A percentile compares a stretch with the other conserved stretches of the same genome.
phyloP scores from a whole-genome alignment of 495 filamentous ascomycete species.

The Sporormia fimetaria region DNA sequence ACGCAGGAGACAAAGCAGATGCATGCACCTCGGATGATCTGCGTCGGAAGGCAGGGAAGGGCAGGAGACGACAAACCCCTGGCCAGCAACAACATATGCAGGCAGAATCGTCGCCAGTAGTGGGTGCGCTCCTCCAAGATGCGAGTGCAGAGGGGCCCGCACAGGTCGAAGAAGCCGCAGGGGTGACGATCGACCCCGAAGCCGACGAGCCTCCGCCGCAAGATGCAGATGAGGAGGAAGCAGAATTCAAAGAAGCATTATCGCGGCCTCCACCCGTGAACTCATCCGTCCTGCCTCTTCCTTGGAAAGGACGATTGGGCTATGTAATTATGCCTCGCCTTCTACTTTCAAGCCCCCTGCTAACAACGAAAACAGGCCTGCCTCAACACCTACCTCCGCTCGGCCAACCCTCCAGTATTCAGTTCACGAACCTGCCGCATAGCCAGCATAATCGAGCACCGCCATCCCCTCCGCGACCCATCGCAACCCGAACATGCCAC shows the following conservation, averaged over 20 bases:
- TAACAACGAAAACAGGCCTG: conserved; percentile 74
- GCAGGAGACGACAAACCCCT: too few relatives aligned
- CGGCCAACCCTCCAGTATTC: conserved; percentile 76
- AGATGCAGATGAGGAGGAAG: conserved; percentile 32
- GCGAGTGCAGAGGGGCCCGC: too few relatives aligned
- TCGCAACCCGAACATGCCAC: conserved; percentile 63
- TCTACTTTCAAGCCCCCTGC: background rate
- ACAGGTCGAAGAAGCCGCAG: conserved; percentile 12
- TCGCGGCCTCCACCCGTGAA: conserved; percentile 65
- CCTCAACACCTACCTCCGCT: conserved; percentile 84
- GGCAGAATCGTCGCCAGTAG: too few relatives aligned
- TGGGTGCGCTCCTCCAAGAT: too few relatives aligned
- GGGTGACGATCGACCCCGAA: conserved; percentile 30
- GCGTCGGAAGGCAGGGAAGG: too few relatives aligned
- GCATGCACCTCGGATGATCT: too few relatives aligned
- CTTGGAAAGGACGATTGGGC: conserved; percentile 85
- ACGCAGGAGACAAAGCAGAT: too few relatives aligned
- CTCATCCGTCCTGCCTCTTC: conserved; percentile 74
- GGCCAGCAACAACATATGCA: too few relatives aligned
- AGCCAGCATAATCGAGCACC: conserved; percentile 77
- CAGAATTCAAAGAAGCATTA: conserved; percentile 38
- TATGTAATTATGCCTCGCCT: conserved; percentile 50
- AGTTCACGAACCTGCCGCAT: conserved; percentile 87
- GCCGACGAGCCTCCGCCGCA: conserved; percentile 28
- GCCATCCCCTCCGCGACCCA: conserved; percentile 66